Evolutionary conservation across 306 rosid genomes (phyloP).

Genomic region (Leucaena leucocephala): DNA sequence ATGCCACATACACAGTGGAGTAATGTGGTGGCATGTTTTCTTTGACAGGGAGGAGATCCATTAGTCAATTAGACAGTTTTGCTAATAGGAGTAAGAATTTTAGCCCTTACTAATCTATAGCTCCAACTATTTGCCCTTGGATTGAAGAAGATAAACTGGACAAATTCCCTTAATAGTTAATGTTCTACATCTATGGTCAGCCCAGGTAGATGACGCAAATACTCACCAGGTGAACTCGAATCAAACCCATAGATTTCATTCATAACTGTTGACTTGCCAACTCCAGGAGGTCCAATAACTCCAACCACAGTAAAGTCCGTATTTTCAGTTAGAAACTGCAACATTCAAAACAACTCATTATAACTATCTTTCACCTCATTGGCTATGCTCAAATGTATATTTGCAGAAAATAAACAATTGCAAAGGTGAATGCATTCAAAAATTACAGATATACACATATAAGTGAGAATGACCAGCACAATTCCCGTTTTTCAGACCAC

Average conservation of each 20-base stretch:
- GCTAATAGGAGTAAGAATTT: neutral
- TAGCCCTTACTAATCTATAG: neutral
- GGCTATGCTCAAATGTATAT: too few species aligned
- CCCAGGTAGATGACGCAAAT: too few species aligned
- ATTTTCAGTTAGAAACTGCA: constrained; percentile 85
- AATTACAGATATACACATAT: neutral
- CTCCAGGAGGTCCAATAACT: constrained; percentile 85
- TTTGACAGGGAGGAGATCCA: neutral
- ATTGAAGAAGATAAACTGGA: neutral
- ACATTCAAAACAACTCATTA: too few species aligned
- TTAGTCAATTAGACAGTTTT: neutral
- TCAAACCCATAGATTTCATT: constrained; percentile 87
- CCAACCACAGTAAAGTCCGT: constrained; percentile 87
- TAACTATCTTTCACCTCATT: too few species aligned
- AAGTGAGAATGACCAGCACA: neutral
- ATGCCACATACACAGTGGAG: neutral
- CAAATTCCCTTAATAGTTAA: neutral
- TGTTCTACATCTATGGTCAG: too few species aligned
- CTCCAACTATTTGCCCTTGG: neutral
- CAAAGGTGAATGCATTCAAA: neutral
- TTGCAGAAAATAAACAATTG: neutral
- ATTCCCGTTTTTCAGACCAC: neutral
- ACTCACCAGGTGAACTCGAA: constrained; percentile 74
- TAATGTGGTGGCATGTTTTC: neutral
- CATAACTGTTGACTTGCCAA: constrained; percentile 87